Conservation (phyloP, 495 filamentous ascomycete genomes). For the Aspergillus hancockii region DNA sequence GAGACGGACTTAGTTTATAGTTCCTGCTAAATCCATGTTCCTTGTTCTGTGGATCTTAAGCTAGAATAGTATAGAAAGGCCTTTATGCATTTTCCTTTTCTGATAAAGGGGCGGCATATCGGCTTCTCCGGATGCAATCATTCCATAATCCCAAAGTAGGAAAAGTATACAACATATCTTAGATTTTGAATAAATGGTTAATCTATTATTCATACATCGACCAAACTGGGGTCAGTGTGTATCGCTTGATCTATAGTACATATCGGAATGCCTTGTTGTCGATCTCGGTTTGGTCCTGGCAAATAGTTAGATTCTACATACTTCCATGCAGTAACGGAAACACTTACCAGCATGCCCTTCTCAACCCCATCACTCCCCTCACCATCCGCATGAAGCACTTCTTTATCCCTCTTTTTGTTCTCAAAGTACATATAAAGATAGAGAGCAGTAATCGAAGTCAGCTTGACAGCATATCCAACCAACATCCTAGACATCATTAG, state of each 20-base stretch:
- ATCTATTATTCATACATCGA: too few relatives aligned
- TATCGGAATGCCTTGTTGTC: constrained; percentile 59
- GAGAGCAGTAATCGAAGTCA: constrained; percentile 44
- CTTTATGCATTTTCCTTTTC: background rate
- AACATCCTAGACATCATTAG: constrained; percentile 40
- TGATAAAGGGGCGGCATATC: too few relatives aligned
- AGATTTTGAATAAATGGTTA: too few relatives aligned
- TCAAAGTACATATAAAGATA: constrained; percentile 55
- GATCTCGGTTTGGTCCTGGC: constrained; percentile 54
- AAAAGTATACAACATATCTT: too few relatives aligned
- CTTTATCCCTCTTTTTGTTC: constrained; percentile 54
- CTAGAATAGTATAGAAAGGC: background rate
- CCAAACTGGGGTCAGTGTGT: too few relatives aligned
- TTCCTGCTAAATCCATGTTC: background rate
- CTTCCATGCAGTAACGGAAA: background rate
- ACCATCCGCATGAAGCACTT: constrained; percentile 34
- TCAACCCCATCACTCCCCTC: constrained; percentile 52
- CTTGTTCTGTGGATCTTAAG: too few relatives aligned
- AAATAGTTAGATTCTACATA: constrained; percentile 1
- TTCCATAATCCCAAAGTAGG: too few relatives aligned
- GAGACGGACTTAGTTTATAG: background rate
- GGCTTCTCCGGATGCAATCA: too few relatives aligned
- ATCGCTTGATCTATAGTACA: background rate
- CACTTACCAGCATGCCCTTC: constrained; percentile 47
- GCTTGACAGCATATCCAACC: constrained; percentile 53